Conservation (phyloP, 2,329 filamentous ascomycete species). For the Chaetothyriales sp. region DNA sequence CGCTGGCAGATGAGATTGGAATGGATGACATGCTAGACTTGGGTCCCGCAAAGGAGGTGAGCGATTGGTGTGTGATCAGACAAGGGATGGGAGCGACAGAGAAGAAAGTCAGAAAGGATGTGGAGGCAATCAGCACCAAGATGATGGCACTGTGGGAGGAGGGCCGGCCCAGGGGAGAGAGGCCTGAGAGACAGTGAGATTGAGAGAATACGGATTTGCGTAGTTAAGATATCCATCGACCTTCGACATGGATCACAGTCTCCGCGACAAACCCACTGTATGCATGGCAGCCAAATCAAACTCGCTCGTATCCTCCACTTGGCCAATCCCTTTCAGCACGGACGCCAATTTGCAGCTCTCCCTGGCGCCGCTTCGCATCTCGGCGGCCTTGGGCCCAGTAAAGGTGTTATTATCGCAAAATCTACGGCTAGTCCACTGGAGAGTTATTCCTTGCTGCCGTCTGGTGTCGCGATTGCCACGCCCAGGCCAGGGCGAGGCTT, state of each 20-base stretch:
- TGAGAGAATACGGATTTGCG: neutral
- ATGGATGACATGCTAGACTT: neutral
- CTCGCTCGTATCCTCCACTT: conserved; percentile 29
- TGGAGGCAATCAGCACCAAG: neutral
- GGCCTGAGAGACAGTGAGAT: no score
- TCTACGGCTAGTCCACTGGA: conserved; percentile 28
- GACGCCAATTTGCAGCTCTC: conserved; percentile 23
- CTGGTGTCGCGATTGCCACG: conserved; percentile 18
- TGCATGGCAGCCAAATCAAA: conserved; percentile 33
- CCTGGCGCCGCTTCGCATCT: conserved; percentile 17
- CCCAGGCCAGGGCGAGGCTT: conserved; percentile 26
- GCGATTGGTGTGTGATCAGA: neutral
- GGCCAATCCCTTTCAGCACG: conserved; percentile 20
- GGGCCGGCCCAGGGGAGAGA: neutral
- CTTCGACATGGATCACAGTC: conserved; percentile 23
- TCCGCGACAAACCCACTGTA: conserved; percentile 30
- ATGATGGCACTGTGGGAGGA: neutral
- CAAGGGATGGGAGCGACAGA: neutral
- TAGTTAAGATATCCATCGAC: conserved; percentile 17
- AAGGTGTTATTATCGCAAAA: conserved; percentile 28
- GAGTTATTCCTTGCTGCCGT: conserved; percentile 22
- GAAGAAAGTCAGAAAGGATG: neutral
- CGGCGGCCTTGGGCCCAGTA: conserved; percentile 23
- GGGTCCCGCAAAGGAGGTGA: neutral
- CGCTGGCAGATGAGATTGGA: neutral